Conservation (phyloP, 805 yeast genomes). For the Suhomyces canberraensis region DNA sequence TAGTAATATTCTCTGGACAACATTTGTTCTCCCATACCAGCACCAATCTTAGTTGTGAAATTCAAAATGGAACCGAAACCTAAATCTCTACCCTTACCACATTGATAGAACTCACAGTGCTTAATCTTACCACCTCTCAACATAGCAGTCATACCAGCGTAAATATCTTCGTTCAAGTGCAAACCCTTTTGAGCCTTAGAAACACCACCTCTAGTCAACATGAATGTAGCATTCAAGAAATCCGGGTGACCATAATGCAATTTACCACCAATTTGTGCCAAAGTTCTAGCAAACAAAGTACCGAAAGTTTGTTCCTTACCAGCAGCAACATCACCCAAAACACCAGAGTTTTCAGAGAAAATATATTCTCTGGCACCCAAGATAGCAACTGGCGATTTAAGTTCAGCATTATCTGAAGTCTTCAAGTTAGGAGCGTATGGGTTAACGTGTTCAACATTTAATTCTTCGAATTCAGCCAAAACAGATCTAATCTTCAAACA, state of each 20-base stretch:
- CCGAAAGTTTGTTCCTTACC: conserved; percentile 91
- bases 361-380: conserved; percentile 87
- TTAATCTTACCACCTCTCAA: conserved; percentile 85
- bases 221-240: conserved; percentile 68
- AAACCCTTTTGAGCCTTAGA: conserved; percentile 85
- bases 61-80: conserved; percentile 85
- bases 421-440: conserved; percentile 76
- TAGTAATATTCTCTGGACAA: conserved; percentile 80
- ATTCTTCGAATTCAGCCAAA: conserved; percentile 79
- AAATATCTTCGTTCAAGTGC: conserved; percentile 83
- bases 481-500: conserved; percentile 80
- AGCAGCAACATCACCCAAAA: conserved; percentile 85
- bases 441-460: conserved; percentile 69
- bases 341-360: conserved; percentile 82
- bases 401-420: conserved; percentile 47
- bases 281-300: conserved; percentile 77
- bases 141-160: conserved; percentile 83
- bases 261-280: conserved; percentile 82
- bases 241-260: conserved; percentile 89
- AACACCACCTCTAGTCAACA: conserved; percentile 87
- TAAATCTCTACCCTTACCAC: conserved; percentile 89
- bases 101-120: conserved; percentile 83
- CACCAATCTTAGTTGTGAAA: conserved; percentile 85
- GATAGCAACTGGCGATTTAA: conserved; percentile 69
- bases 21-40: conserved; percentile 93